Percentiles rank a stretch among this genome's conserved stretches.
These are phyloP conservation scores for Rosa persica DNA, from an alignment of 306 rosid genomes.

Conservation along the genomic window DNA sequence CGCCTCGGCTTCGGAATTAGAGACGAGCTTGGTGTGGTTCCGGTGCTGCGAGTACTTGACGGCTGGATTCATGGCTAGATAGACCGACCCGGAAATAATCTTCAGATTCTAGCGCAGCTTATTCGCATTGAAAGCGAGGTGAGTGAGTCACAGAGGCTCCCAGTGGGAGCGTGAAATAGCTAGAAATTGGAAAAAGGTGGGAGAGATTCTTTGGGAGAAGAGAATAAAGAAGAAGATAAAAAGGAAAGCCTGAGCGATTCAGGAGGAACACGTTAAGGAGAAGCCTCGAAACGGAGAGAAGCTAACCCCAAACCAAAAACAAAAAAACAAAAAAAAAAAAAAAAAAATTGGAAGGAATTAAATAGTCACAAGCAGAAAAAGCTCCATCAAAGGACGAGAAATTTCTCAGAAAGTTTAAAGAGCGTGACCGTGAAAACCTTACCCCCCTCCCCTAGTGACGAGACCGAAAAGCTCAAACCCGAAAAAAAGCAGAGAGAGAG, in stretches of 20 bases:
- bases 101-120: constrained; percentile 30
- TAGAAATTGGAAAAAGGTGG: background rate
- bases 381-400: constrained; percentile 48
- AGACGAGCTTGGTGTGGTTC: constrained; percentile 41
- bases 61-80: constrained; percentile 23
- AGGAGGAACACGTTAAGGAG: constrained; percentile 45
- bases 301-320: background rate
- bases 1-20: constrained; percentile 10
- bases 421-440: constrained; percentile 40
- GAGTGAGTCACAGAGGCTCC: constrained; percentile 2
- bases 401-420: constrained; percentile 49
- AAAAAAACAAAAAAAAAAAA: too few relatives aligned
- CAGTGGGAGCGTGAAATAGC: constrained; percentile 17
- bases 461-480: constrained; percentile 23
- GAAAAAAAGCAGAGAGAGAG: background rate
- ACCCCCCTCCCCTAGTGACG: background rate
- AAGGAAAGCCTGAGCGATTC: constrained; percentile 28
- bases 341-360: background rate
- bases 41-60: constrained; percentile 52
- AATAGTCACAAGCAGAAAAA: constrained; percentile 27
- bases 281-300: constrained; percentile 44
- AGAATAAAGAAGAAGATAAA: constrained; percentile 40
- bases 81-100: background rate
- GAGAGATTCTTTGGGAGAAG: constrained; percentile 41
- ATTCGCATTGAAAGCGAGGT: constrained; percentile 39